phyloP scores from a whole-genome alignment of 2,329 filamentous ascomycete species.

The Aspergillus thermomutatus region DNA sequence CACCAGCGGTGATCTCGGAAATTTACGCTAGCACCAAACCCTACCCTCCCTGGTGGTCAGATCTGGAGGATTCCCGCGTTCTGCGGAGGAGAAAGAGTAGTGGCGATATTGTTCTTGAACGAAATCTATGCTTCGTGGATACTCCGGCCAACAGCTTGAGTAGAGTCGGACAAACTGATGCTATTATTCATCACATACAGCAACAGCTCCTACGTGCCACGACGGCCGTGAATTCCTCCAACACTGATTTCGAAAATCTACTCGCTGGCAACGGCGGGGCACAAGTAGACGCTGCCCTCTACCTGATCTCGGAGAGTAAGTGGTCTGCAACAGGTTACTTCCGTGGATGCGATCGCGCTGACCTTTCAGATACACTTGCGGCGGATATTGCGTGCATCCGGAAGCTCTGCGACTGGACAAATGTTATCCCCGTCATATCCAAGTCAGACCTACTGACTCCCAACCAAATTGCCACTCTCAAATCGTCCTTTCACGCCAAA shows the following conservation, averaged over 20 bases:
- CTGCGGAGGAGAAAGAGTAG: conserved; percentile 65
- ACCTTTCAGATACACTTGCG: conserved; percentile 50
- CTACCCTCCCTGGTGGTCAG: conserved; percentile 86
- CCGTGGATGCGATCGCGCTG: neutral
- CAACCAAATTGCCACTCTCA: conserved; percentile 57
- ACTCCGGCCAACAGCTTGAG: conserved; percentile 62
- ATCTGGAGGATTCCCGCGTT: conserved; percentile 64
- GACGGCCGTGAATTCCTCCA: conserved; percentile 60
- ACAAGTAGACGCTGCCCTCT: conserved; percentile 81
- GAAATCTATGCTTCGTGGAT: conserved; percentile 93
- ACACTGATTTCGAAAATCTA: conserved; percentile 71
- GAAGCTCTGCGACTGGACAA: conserved; percentile 69
- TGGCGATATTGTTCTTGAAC: conserved; percentile 75
- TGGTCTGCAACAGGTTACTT: neutral
- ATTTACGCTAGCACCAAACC: conserved; percentile 77
- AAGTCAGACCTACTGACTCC: conserved; percentile 67
- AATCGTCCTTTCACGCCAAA: conserved; percentile 46
- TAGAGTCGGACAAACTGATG: conserved; percentile 52
- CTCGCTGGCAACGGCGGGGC: conserved; percentile 78
- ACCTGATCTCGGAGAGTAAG: conserved; percentile 71
- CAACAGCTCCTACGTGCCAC: conserved; percentile 62
- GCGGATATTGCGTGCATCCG: conserved; percentile 70
- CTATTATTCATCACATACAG: conserved; percentile 69
- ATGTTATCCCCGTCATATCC: conserved; percentile 78
- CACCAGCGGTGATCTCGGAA: conserved; percentile 53